A percentile compares a stretch with the other conserved stretches of the same genome.
phyloP scores from a whole-genome alignment of 1,139 yeast species.

The Spencermartinsiella ligniputridi region DNA sequence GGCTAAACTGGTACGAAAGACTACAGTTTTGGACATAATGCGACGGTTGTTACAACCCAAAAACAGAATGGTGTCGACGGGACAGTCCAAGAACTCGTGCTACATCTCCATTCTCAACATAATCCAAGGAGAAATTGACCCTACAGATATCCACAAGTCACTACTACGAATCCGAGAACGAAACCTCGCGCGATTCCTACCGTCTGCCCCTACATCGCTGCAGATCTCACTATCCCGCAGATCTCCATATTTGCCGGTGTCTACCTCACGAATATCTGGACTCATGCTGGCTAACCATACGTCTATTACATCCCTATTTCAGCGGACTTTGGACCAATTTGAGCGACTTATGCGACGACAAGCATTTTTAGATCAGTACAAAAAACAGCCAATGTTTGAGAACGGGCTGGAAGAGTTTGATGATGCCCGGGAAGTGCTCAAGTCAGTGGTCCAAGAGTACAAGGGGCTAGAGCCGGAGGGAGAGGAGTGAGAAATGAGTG shows the following conservation, averaged over 20 bases:
- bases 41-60: slow-evolving; percentile 77
- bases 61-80: slow-evolving; percentile 58
- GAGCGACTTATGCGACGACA: slow-evolving; percentile 73
- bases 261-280: slow-evolving; percentile 45
- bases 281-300: slow-evolving; percentile 77
- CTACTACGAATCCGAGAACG: slow-evolving; percentile 72
- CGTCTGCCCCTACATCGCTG: slow-evolving; percentile 80
- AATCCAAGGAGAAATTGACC: slow-evolving; percentile 69
- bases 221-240: slow-evolving; percentile 74
- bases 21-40: slow-evolving; percentile 79
- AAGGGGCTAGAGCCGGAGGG: slow-evolving; percentile 47
- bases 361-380: slow-evolving; percentile 82
- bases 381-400: slow-evolving; percentile 50
- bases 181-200: slow-evolving; percentile 61
- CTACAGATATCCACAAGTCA: slow-evolving; percentile 75
- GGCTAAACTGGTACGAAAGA: slow-evolving; percentile 60
- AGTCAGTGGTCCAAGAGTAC: slow-evolving; percentile 69
- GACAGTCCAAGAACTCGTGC: slow-evolving; percentile 39
- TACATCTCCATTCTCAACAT: slow-evolving; percentile 74
- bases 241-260: slow-evolving; percentile 50
- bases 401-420: slow-evolving; percentile 73
- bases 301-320: slow-evolving; percentile 60
- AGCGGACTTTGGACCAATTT: slow-evolving; percentile 67
- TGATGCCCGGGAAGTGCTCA: slow-evolving; percentile 72
- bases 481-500: too few relatives aligned